These are phyloP conservation scores for Dictyostelium capitatum DNA, from an alignment of 78 protist species.

Conservation along the genomic window DNA sequence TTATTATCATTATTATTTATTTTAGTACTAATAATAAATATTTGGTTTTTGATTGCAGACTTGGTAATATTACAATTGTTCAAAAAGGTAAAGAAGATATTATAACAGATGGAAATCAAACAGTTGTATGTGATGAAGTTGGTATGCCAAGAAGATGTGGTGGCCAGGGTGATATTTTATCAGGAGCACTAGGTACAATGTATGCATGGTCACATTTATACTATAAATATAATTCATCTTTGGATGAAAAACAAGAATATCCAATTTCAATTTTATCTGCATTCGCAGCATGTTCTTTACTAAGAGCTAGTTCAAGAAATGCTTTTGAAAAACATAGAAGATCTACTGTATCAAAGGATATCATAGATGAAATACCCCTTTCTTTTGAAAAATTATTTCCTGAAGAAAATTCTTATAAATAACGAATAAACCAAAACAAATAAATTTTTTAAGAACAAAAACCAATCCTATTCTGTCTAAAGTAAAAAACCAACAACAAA, in stretches of 20 bases:
- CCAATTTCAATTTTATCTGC: conserved; percentile 35
- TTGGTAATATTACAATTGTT: conserved; percentile 82
- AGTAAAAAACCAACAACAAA: no score
- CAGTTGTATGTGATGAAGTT: not conserved
- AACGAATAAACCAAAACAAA: not conserved
- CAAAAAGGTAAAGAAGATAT: conserved; percentile 86
- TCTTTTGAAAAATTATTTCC: conserved; percentile 41
- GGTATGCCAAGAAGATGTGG: conserved; percentile 90
- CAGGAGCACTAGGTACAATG: conserved; percentile 76
- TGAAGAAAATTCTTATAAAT: not conserved
- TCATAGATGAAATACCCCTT: conserved; percentile 16
- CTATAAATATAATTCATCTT: conserved; percentile 8
- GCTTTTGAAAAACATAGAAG: conserved; percentile 42
- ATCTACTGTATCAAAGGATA: conserved; percentile 67
- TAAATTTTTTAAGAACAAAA: no score
- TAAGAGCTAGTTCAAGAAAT: not conserved
- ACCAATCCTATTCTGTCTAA: not conserved
- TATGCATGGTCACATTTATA: conserved; percentile 74
- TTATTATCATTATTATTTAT: not conserved
- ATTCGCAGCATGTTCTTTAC: conserved; percentile 44
- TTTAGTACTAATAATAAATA: not conserved
- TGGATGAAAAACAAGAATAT: not conserved
- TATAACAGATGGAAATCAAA: conserved; percentile 78
- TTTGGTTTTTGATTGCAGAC: not conserved
- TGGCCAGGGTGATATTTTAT: conserved; percentile 85